A percentile compares a stretch with the other conserved stretches of the same genome.
Evolutionary conservation across 305 asterid genomes (phyloP).

Genomic region (Fraxinus xanthoxyloides): DNA sequence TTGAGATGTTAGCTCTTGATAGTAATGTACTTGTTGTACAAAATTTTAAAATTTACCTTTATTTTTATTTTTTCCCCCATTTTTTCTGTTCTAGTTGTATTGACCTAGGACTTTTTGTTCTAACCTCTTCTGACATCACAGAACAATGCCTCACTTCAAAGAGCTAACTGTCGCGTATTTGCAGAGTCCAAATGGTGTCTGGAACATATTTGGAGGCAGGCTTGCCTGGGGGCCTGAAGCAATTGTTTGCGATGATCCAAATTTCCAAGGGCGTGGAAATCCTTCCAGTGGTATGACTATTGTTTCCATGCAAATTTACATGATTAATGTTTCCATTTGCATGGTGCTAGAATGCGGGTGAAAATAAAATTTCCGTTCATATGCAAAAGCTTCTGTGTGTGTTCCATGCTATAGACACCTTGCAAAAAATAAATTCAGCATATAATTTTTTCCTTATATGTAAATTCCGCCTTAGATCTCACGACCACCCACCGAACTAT

Average conservation of each 20-base stretch:
- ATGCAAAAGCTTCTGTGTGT: neutral
- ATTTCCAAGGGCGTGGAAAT: slow-evolving; percentile 50
- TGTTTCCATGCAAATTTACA: neutral
- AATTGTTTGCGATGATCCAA: slow-evolving; percentile 52
- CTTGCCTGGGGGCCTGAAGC: slow-evolving; percentile 51
- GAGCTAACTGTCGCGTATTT: neutral
- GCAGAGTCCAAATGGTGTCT: slow-evolving; percentile 43
- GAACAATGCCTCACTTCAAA: neutral
- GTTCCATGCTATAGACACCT: neutral
- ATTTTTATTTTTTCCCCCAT: neutral
- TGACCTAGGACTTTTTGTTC: neutral
- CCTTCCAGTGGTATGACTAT: slow-evolving; percentile 39
- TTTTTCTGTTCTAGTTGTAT: neutral
- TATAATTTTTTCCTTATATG: neutral
- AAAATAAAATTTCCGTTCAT: neutral
- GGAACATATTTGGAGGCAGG: slow-evolving; percentile 53
- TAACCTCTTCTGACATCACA: neutral
- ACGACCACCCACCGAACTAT: neutral
- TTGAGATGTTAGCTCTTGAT: neutral
- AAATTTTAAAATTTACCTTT: neutral
- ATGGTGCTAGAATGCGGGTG: neutral
- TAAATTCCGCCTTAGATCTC: neutral
- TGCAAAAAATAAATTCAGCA: neutral
- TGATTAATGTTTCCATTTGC: neutral
- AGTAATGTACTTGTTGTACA: neutral